phyloP scores from a whole-genome alignment of 225 moss, liverwort and hornwort genomes.

The Antitrichia curtipendula region DNA sequence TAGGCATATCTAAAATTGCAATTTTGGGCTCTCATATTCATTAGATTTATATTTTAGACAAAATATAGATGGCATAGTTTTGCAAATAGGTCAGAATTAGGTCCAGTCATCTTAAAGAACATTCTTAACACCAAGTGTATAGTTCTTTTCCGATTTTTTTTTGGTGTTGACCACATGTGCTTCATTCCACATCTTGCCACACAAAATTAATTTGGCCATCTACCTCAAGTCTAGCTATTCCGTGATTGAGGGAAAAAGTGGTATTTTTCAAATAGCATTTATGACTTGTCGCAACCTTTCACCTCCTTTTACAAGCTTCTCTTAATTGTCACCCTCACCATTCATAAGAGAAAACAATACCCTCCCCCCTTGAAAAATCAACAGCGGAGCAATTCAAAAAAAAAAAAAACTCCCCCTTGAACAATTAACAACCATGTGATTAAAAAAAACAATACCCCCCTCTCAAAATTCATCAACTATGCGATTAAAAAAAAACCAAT shows the following conservation, averaged over 20 bases:
- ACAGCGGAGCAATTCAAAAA: too few relatives aligned
- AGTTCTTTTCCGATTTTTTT: neutral
- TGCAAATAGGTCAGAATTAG: neutral
- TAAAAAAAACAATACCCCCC: too few relatives aligned
- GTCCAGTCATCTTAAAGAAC: neutral
- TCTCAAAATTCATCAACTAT: too few relatives aligned
- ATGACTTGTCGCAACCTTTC: neutral
- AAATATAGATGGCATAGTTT: neutral
- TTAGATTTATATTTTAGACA: neutral
- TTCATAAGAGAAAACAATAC: too few relatives aligned
- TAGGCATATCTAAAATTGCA: neutral
- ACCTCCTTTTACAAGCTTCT: rapidly evolving
- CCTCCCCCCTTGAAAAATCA: too few relatives aligned
- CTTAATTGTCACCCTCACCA: rapidly evolving
- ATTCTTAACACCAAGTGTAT: rapidly evolving
- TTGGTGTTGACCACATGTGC: neutral
- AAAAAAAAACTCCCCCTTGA: too few relatives aligned
- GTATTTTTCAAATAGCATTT: neutral
- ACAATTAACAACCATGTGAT: too few relatives aligned
- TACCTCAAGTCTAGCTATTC: neutral
- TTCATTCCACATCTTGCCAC: neutral
- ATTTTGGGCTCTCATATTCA: neutral
- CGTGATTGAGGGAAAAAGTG: rapidly evolving
- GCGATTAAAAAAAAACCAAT: too few relatives aligned
- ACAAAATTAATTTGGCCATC: neutral